Evolutionary conservation across 805 yeast genomes (phyloP), one percentile per base, ranked within the genome.

Genomic region (Candida saitoana): DNA sequence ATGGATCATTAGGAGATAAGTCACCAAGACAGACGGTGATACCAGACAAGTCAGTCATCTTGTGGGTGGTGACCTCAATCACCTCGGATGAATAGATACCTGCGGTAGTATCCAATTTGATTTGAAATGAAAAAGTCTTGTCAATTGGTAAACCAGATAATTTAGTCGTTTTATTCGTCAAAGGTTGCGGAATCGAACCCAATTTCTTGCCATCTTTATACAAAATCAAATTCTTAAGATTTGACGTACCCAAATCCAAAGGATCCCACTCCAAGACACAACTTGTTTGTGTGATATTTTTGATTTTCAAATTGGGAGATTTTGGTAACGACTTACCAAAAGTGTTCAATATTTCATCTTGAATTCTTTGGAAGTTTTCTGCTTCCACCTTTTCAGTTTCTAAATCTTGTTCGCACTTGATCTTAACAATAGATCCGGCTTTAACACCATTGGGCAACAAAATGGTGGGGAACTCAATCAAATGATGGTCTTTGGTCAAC

Each of bases 391-490:
- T 51, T 57, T 91, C 96, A 29, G 81, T 76, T 34, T 73, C 78
- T 3, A 71, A 54, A 56, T 90, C 95, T 48, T 86, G 82, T 40
- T 84, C 89, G 60, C 96, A 90, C 44, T 73, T 77, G 60, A 93
- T 82, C 53, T 84, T 84, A 39, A 93, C 87, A 40, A 93, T 84
- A 9, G 96, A 86, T 2, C 99, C 99, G 1, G 98, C 95, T 49
- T 78, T 76, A 27, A 90, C 93, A 31, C 91, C 90, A 51, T 83
- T 85, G 6, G 99, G 99, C 36, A 93, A 69, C 41, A 93, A 70
- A 43, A 91, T 80, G 3, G 98, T 88, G n/a, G 99, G 99, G 55
- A 91, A 93, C 57, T 93, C 99, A 49, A 93, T 90, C 47, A 91
- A 73, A 59, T 90, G 96, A 62, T 91, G 98, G 60, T 91, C 93